A percentile compares a stretch with the other conserved stretches of the same genome.
These are phyloP conservation scores for Yamadazyma philogaea DNA, from an alignment of 805 yeast species.

Conservation along the genomic window DNA sequence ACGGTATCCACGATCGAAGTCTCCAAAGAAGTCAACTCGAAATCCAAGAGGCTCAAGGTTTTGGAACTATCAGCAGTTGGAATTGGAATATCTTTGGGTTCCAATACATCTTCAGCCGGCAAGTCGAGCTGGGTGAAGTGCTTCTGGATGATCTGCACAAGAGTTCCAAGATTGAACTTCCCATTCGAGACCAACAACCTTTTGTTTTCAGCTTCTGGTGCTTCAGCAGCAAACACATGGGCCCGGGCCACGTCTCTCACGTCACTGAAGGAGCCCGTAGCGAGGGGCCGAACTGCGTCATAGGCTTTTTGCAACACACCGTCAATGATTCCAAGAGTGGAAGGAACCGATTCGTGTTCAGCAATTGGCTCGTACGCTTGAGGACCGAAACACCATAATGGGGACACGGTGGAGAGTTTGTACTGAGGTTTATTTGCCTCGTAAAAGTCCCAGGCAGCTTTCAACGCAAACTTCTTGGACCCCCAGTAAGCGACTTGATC, in stretches of 20 bases:
- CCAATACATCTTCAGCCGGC: neutral
- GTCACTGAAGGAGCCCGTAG: constrained; percentile 36
- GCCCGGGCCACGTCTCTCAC: constrained; percentile 65
- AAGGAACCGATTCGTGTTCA: constrained; percentile 17
- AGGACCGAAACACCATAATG: constrained; percentile 50
- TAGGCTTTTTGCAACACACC: constrained; percentile 19
- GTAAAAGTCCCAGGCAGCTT: constrained; percentile 50
- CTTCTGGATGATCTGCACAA: constrained; percentile 20
- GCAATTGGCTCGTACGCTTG: constrained; percentile 40
- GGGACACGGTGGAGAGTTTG: constrained; percentile 38
- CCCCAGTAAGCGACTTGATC: constrained; percentile 25
- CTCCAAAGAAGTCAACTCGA: constrained; percentile 5
- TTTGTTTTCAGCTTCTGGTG: constrained; percentile 27
- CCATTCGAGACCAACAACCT: constrained; percentile 25
- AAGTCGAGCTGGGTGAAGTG: constrained; percentile 21
- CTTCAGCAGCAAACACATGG: constrained; percentile 49
- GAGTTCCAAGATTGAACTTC: constrained; percentile 11
- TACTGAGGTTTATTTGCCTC: constrained; percentile 33
- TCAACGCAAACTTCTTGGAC: constrained; percentile 55
- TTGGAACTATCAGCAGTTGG: constrained; percentile 5
- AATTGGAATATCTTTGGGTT: neutral
- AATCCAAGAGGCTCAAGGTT: constrained; percentile 1
- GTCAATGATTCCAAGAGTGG: constrained; percentile 25
- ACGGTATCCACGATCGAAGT: constrained; percentile 3
- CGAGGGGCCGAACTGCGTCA: neutral